Percentiles rank a stretch among this genome's conserved stretches.
These are phyloP conservation scores for Entomortierella beljakovae DNA, from an alignment of 192 early-diverging fungal species.

Conservation along the genomic window DNA sequence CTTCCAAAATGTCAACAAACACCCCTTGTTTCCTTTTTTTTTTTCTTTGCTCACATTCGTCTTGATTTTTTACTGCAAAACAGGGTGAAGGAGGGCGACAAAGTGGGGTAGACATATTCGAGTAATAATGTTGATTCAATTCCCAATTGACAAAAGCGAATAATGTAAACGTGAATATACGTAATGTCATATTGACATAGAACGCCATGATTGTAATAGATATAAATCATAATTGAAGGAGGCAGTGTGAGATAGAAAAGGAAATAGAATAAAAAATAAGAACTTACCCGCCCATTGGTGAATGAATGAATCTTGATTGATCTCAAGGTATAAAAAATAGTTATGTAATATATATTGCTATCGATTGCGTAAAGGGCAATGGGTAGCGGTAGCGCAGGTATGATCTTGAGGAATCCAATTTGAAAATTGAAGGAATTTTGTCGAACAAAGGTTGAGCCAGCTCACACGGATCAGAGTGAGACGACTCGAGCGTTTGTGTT, in stretches of 20 bases:
- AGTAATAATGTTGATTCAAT: too few relatives aligned
- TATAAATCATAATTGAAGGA: too few relatives aligned
- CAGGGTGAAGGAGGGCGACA: too few relatives aligned
- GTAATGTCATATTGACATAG: too few relatives aligned
- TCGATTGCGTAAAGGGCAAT: conserved; percentile 55
- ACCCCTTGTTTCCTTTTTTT: conserved; percentile 21
- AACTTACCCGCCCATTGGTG: conserved; percentile 51
- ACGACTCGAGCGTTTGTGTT: conserved; percentile 34
- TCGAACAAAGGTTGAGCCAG: conserved; percentile 23
- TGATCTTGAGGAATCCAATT: conserved; percentile 56
- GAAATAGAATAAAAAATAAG: too few relatives aligned
- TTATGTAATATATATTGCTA: conserved; percentile 23
- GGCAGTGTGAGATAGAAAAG: too few relatives aligned
- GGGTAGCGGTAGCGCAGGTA: conserved; percentile 53
- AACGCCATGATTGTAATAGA: too few relatives aligned
- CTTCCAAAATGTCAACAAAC: conserved; percentile 43
- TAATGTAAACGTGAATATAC: too few relatives aligned
- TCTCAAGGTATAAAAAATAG: conserved; percentile 24
- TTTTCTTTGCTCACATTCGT: neutral
- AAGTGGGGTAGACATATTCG: too few relatives aligned
- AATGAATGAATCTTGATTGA: conserved; percentile 26
- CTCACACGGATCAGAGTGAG: conserved; percentile 31
- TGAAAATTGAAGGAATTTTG: conserved; percentile 17
- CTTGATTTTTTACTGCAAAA: neutral
- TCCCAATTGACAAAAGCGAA: too few relatives aligned